Evolutionary conservation across 345 rosid genomes (phyloP), one percentile per base, ranked within the genome.

Genomic region (Carallia brachiata): DNA sequence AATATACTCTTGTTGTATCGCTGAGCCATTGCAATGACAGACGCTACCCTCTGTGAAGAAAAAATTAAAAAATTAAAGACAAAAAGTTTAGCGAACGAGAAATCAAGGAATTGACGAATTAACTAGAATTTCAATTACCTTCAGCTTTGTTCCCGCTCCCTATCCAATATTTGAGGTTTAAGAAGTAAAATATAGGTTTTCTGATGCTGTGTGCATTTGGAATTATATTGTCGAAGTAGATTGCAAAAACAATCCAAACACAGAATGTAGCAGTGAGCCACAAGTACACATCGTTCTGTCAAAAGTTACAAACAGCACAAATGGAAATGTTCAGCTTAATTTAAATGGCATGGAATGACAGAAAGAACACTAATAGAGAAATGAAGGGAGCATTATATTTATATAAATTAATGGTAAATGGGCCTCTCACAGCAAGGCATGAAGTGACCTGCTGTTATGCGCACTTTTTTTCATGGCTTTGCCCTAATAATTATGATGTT

Each of bases 101-200:
- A n/a, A 17, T 23, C 68, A 40, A 18, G 6, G 37, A 73, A 13
- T n/a, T 28, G 59, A 36, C 44, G 66, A 68, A 30, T 40, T 47
- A 60, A 67, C 50, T 56, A 16, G 37, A 52, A 80, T 72, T 23
- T 66, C 36, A 62, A 34, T 73, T 77, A 90, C 97, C 97, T 91
- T 82, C 73, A 30, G 75, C 87, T 70, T 81, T 84, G 84, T 72
- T 79, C 76, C 97, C 95, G 66, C 70, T 94, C 76, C 96, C 97
- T 0, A 88, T 90, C 98, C 98, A 91, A 71, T 86, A 90, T 32
- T 87, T 87, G n/a, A 89, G 96, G 30, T 82, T 85, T 30, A 94
- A 73, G 82, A 94, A 90, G 80, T 90, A 94, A 79, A 87, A 80
- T 31, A 78, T 15, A 52, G 96, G 78, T 79, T 87, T 94, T 77